Evolutionary conservation across 345 rosid genomes (phyloP).

Genomic region (Fremontodendron californicum): DNA sequence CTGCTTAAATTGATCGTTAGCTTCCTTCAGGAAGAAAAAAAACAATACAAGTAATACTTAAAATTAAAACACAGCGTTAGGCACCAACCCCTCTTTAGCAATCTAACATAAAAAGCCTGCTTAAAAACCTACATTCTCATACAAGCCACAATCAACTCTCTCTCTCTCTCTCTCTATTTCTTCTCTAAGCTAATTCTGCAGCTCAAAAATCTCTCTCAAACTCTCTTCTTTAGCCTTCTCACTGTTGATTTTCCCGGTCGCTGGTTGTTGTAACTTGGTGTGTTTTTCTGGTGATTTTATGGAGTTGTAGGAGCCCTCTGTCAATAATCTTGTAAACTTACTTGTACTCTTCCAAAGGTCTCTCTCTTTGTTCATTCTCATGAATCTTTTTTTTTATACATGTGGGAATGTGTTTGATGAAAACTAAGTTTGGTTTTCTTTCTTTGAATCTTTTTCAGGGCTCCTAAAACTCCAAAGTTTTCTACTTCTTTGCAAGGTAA

Average conservation of each 20-base stretch:
- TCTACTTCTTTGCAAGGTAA: slow-evolving; percentile 18
- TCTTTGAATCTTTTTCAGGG: slow-evolving; percentile 18
- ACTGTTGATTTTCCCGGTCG: not conserved
- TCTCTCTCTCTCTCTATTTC: not conserved
- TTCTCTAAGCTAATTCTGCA: not conserved
- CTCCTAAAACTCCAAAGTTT: slow-evolving; percentile 22
- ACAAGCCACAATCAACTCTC: slow-evolving; percentile 29
- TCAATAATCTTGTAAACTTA: not conserved
- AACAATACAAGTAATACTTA: not conserved
- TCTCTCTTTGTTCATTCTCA: not conserved
- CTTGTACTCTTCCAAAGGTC: not conserved
- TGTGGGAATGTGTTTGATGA: not conserved
- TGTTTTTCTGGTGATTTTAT: slow-evolving; percentile 14
- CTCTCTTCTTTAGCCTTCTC: not conserved
- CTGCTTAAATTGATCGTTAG: slow-evolving; percentile 18
- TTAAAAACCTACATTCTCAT: slow-evolving; percentile 29
- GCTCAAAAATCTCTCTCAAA: slow-evolving; percentile 4
- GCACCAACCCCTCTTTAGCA: slow-evolving; percentile 32
- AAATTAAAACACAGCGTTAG: slow-evolving; percentile 23
- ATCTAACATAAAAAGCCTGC: slow-evolving; percentile 25
- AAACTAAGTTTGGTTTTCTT: not conserved
- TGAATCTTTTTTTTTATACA: not conserved
- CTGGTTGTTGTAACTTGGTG: not conserved
- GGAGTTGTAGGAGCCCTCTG: slow-evolving; percentile 31
- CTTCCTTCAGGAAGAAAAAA: slow-evolving; percentile 20